Evolutionary conservation across 305 asterid species (phyloP).

Genomic region (Ajuga reptans): DNA sequence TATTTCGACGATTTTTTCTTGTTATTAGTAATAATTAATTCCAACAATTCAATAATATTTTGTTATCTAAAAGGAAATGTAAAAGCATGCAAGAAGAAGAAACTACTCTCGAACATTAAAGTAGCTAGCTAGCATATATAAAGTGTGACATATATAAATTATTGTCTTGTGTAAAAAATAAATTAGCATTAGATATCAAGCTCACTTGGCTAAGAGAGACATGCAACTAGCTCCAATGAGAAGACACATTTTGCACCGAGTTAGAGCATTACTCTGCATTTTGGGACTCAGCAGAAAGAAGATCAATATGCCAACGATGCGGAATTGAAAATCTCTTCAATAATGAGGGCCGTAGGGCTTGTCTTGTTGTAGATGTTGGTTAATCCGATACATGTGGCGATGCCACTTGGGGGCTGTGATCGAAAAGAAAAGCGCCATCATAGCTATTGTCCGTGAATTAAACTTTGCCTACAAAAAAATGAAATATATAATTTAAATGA

Average conservation of each 20-base stretch:
- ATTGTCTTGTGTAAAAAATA: too few relatives aligned
- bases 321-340: conserved; percentile 39
- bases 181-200: too few relatives aligned
- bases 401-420: neutral
- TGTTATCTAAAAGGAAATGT: too few relatives aligned
- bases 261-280: conserved; percentile 35
- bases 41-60: too few relatives aligned
- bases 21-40: too few relatives aligned
- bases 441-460: neutral
- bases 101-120: too few relatives aligned
- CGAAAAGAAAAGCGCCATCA: neutral
- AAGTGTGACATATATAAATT: too few relatives aligned
- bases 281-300: conserved; percentile 46
- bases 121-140: too few relatives aligned
- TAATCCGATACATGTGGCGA: neutral
- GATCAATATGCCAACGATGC: conserved; percentile 53
- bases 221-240: conserved; percentile 56
- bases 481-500: too few relatives aligned
- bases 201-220: conserved; percentile 60
- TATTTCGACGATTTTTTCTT: too few relatives aligned
- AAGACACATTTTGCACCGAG: conserved; percentile 36
- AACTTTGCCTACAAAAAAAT: neutral
- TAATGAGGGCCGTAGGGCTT: conserved; percentile 37
- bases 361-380: conserved; percentile 35
- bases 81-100: too few relatives aligned